Conservation (phyloP, 2,329 filamentous ascomycete species). For the Colletotrichum acutatum region DNA sequence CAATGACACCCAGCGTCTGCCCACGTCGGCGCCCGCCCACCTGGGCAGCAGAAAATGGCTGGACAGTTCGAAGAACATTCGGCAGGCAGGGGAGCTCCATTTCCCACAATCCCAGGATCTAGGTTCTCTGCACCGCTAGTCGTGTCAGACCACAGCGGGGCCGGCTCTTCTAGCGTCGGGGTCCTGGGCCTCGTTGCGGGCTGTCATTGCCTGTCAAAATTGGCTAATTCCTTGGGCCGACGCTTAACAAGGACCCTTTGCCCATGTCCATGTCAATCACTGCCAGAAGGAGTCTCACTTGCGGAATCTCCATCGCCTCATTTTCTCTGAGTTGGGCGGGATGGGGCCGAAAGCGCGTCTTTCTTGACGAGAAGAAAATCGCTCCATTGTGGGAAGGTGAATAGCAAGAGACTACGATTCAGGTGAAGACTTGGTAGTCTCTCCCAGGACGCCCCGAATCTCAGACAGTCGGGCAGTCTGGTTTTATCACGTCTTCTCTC, state of each 20-base stretch:
- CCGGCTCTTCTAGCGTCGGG: not conserved
- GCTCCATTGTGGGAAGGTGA: constrained; percentile 9
- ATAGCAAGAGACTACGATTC: not conserved
- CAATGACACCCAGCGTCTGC: not conserved
- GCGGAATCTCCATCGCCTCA: constrained; percentile 15
- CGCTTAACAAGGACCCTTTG: not conserved
- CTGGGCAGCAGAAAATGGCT: not conserved
- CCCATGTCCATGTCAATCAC: constrained; percentile 17
- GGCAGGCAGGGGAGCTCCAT: not conserved
- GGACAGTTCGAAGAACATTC: not conserved
- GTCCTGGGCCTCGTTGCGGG: not conserved
- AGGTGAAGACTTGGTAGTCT: not conserved
- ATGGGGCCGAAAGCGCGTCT: not conserved
- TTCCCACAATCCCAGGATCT: not conserved
- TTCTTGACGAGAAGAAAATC: not conserved
- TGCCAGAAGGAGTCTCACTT: constrained; percentile 6
- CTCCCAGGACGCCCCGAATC: too few species aligned
- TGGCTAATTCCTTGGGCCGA: constrained; percentile 8
- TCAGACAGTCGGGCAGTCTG: too few species aligned
- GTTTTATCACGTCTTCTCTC: too few species aligned
- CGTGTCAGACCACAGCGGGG: not conserved
- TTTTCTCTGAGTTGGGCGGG: not conserved
- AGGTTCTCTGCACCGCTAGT: not conserved
- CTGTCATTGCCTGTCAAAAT: constrained; percentile 13
- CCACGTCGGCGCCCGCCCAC: not conserved